Base-by-base conservation (phyloP, 805 yeast genomes). In the Vanderwaltozyma polyspora region DNA sequence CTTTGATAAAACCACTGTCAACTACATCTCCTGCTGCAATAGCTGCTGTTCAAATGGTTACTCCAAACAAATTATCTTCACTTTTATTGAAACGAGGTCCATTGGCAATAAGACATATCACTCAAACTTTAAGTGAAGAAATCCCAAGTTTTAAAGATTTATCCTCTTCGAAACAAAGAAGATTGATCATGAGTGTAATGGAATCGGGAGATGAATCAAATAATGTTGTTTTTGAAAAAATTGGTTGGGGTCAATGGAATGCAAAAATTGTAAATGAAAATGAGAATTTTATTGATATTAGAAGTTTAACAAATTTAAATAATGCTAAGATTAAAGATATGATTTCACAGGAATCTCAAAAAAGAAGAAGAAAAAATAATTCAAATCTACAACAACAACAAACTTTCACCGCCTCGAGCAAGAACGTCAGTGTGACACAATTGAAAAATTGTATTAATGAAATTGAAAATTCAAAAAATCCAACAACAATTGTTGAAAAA, bases 241-340 rank as follows among this genome's bases (percentile, higher is more conserved):
- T 87, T 22, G 95, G 96, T 16, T 87, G 97, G 97, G 97, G 97
- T 39, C 93, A 87, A 56, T 87, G 97, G 97, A 43, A 54, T 17
- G 93, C 87, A 3, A 69, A 76, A 46, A 61, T 64, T 32, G 73
- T 61, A 14, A 54, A 19, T 2, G 22, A 57, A n/a, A 38, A 57
- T 8, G 54, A 55, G 33, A 36, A 51, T 16, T 65, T 64, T 36
- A 42, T 45, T 18, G 49, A 46, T 49, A 44, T 67, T 57, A 55
- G 67, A 63, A 70, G 57, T 54, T 48, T 48, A 47, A 66, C 57
- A 54, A 68, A 48, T 36, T 46, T 53, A 10, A 52, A 59, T 5
- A 62, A 60, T 35, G 55, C 62, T 18, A 60, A 60, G 34, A 68
- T 71, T 28, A 73, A 69, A 45, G 74, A 71, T 36, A 52, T 39